These are phyloP conservation scores for Cystofilobasidium ferigula DNA, from an alignment of 768 basidiomycete species.

Conservation along the genomic window DNA sequence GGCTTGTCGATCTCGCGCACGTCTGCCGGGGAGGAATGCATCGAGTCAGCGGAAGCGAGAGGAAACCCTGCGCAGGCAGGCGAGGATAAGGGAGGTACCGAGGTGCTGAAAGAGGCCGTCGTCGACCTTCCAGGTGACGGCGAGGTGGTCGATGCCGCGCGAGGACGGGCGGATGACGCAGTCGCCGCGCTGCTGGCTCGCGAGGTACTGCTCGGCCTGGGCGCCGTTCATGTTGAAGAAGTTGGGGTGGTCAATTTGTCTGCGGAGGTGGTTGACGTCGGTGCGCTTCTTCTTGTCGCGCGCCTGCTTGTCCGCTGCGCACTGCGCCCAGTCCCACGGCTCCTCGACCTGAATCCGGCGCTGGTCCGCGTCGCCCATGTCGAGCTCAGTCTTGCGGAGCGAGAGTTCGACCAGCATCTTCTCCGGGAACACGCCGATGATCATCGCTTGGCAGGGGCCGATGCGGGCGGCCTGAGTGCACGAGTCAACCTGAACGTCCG, in stretches of 20 bases:
- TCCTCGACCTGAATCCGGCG: slow-evolving; percentile 49
- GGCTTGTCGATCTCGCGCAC: slow-evolving; percentile 42
- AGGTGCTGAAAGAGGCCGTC: slow-evolving; percentile 93
- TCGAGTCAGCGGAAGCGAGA: not conserved
- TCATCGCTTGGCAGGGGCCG: slow-evolving; percentile 53
- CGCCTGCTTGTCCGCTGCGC: slow-evolving; percentile 14
- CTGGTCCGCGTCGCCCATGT: slow-evolving; percentile 52
- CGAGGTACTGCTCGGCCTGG: slow-evolving; percentile 79
- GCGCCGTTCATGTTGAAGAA: slow-evolving; percentile 88
- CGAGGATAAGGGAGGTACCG: slow-evolving; percentile 46
- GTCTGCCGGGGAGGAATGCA: slow-evolving; percentile 30
- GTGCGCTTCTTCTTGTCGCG: slow-evolving; percentile 56
- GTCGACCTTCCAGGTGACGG: slow-evolving; percentile 98
- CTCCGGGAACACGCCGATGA: slow-evolving; percentile 57
- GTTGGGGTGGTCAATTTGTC: slow-evolving; percentile 93
- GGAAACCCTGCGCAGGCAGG: not conserved
- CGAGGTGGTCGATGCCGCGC: slow-evolving; percentile 81
- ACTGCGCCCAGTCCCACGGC: slow-evolving; percentile 31
- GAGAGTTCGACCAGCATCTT: slow-evolving; percentile 65
- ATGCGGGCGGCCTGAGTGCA: slow-evolving; percentile 34
- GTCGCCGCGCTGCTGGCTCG: slow-evolving; percentile 84
- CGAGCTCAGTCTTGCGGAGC: slow-evolving; percentile 51
- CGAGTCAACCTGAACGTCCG: slow-evolving; percentile 42
- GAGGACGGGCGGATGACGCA: slow-evolving; percentile 94
- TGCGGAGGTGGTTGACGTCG: slow-evolving; percentile 62